Base-by-base conservation (phyloP, 257 asterid genomes). In the Avicennia marina region DNA sequence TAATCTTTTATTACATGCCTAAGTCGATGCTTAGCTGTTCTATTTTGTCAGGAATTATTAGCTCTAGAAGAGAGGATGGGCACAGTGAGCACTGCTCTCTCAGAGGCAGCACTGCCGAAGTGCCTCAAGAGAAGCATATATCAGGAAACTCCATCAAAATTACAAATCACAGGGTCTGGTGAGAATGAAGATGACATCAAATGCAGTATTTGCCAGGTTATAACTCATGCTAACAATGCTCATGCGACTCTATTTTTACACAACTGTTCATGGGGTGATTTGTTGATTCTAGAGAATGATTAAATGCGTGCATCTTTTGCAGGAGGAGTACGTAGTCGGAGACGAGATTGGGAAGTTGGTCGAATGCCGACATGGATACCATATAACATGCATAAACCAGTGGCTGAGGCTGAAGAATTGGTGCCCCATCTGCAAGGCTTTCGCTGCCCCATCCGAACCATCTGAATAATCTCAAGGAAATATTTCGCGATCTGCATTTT, bases 61-160 rank as follows among this genome's bases (percentile, higher is more conserved):
- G 95, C 93, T 70, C 77, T 91, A 21, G 98, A 77, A 76, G 98
- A 91, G 56, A 82, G 81, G 63, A 91, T 91, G 90, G 98, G 98
- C 45, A 74, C 81, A 0, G 96, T 91, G 46, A 88, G 96, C 73
- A 91, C 96, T 0, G 90, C 96, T 2, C 79, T 91, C 46, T 63
- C 98, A 0, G 90, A 85, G 45, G 98, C 85, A 61, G 83, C 84
- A 54, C 33, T 88, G 57, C 70, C 85, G 2, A 83, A 82, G 66
- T 85, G 94, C 80, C 58, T 91, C 7, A 73, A 11, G 53, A 76
- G 67, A 74, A 79, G 83, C 69, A 62, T 63, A 15, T 78, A 81
- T 54, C 83, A 63, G 56, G 46, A 50, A 19, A 17, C 58, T 41
- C 55, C 71, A 36, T 54, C 78, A 21, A 70, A 60, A 13, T 70